Evolutionary conservation across 73 alveolate genomes (phyloP).

Genomic region (Breviolum minutum): DNA sequence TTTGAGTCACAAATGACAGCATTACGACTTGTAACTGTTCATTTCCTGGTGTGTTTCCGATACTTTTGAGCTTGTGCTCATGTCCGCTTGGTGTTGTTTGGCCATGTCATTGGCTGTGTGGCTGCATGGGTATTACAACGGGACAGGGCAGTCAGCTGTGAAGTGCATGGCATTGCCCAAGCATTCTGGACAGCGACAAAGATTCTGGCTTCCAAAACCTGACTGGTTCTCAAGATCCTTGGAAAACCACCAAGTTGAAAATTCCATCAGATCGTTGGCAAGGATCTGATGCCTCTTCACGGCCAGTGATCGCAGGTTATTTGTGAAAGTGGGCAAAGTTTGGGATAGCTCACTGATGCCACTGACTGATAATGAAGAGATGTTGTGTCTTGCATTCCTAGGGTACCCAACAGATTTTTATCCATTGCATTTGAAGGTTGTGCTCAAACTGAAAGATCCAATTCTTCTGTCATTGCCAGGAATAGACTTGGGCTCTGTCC

Average conservation of each 20-base stretch:
- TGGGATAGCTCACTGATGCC: neutral
- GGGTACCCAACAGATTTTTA: conserved; percentile 11
- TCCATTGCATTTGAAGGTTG: neutral
- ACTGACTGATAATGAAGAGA: neutral
- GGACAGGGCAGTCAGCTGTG: neutral
- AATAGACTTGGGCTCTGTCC: neutral
- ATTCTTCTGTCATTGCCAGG: neutral
- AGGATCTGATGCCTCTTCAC: neutral
- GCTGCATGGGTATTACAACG: neutral
- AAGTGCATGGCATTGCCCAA: neutral
- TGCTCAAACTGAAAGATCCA: neutral
- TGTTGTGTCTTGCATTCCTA: neutral
- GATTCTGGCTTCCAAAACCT: conserved; percentile 2
- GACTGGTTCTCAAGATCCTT: neutral
- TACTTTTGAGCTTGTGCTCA: too few relatives aligned
- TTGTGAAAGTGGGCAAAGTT: neutral
- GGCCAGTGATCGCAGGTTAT: neutral
- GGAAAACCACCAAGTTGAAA: neutral
- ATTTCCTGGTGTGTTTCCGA: too few relatives aligned
- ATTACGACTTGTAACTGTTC: too few relatives aligned
- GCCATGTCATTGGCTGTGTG: neutral
- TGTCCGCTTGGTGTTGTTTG: neutral
- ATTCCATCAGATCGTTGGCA: neutral
- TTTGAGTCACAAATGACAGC: neutral
- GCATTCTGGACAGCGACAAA: neutral